Conservation (phyloP, 768 basidiomycete species). For the Mycena crocata region DNA sequence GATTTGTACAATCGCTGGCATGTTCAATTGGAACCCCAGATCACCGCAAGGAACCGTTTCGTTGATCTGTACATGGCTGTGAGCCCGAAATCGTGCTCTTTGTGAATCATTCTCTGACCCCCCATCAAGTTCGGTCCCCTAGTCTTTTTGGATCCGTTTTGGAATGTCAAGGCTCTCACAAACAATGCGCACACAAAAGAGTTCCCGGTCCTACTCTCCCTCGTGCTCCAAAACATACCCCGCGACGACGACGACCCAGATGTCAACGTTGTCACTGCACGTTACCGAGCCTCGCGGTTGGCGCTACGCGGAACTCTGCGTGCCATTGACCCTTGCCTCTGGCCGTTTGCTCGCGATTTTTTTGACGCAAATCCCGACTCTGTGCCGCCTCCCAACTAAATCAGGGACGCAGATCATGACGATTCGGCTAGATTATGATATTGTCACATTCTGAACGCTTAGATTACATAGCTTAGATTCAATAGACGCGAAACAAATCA, state of each 20-base stretch:
- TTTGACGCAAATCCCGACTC: neutral
- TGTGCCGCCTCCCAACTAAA: too few species aligned
- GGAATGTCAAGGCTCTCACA: neutral
- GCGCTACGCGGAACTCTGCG: neutral
- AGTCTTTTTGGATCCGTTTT: neutral
- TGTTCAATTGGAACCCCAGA: neutral
- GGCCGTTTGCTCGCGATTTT: neutral
- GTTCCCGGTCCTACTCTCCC: neutral
- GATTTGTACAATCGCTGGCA: neutral
- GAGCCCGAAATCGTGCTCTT: neutral
- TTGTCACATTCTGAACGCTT: too few species aligned
- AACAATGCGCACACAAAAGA: neutral
- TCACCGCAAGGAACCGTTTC: neutral
- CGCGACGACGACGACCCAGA: neutral
- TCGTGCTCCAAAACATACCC: neutral
- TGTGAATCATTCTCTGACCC: neutral
- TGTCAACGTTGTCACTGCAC: neutral
- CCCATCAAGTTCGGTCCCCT: neutral
- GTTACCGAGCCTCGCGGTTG: neutral
- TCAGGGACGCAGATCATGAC: too few species aligned
- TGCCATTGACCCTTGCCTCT: neutral
- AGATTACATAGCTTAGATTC: too few species aligned
- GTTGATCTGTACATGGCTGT: neutral
- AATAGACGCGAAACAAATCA: too few species aligned
- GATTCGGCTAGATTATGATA: too few species aligned